Evolutionary conservation across 1,284 basidiomycete species (phyloP).

Genomic region (Ganoderma multipileum): DNA sequence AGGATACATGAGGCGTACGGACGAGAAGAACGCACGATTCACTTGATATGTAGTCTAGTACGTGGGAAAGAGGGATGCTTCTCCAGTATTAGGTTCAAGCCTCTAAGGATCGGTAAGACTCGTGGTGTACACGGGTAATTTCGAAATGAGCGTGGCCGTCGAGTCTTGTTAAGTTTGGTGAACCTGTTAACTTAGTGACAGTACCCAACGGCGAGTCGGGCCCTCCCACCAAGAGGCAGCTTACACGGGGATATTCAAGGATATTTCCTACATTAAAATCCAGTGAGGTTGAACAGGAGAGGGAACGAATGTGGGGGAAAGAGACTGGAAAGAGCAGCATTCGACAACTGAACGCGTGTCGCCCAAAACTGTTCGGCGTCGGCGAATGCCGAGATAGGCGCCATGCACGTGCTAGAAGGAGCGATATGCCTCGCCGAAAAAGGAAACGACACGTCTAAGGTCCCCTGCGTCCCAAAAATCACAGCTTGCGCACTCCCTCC

Average conservation of each 20-base stretch:
- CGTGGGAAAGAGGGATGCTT: background rate
- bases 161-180: background rate
- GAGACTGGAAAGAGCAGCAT: background rate
- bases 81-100: background rate
- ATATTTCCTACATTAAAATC: no score
- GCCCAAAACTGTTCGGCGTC: background rate
- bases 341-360: background rate
- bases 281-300: background rate
- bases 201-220: no score
- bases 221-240: no score
- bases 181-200: no score
- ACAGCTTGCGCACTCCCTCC: slow-evolving; percentile 5
- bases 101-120: background rate
- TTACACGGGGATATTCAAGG: no score
- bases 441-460: slow-evolving; percentile 30
- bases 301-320: background rate
- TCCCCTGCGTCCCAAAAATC: slow-evolving; percentile 16
- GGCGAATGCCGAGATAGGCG: background rate
- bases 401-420: slow-evolving; percentile 22
- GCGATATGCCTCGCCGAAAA: slow-evolving; percentile 11
- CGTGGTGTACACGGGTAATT: background rate
- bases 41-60: background rate
- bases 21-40: background rate
- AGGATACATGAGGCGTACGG: background rate
- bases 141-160: background rate